Percentiles rank a stretch among this genome's conserved stretches.
Conservation (phyloP, 75 land plant genomes). For the Cupressus sempervirens region DNA sequence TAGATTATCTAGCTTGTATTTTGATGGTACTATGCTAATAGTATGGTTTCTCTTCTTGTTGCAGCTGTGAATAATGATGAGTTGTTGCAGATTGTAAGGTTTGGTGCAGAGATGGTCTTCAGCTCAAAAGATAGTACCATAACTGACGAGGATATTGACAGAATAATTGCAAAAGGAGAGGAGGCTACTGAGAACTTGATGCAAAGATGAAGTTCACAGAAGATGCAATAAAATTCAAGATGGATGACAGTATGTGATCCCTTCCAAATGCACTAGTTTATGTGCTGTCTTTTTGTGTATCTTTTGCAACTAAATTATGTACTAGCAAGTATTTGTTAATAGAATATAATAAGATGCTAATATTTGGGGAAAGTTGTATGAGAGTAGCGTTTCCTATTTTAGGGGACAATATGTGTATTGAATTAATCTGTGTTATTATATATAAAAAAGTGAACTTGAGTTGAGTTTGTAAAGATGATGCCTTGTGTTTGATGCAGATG, state of each 20-base stretch:
- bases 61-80: slow-evolving; percentile 99
- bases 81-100: slow-evolving; percentile 95
- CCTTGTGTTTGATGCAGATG: slow-evolving; percentile 40
- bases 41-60: neutral
- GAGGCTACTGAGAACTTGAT: slow-evolving; percentile 96
- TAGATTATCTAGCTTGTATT: neutral
- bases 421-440: neutral
- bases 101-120: slow-evolving; percentile 99
- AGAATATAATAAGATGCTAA: neutral
- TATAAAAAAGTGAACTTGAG: neutral
- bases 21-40: neutral
- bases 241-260: slow-evolving; percentile 88
- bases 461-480: neutral
- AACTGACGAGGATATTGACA: slow-evolving; percentile 97
- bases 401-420: neutral
- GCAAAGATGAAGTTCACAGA: slow-evolving; percentile 98
- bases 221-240: slow-evolving; percentile 98
- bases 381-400: neutral
- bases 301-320: neutral
- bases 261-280: neutral
- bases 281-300: neutral
- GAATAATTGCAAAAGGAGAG: slow-evolving; percentile 98
- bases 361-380: neutral
- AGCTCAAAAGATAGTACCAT: slow-evolving; percentile 98
- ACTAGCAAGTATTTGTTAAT: neutral